Conservation (phyloP, 805 yeast genomes). For the Yarrowia porcina region DNA sequence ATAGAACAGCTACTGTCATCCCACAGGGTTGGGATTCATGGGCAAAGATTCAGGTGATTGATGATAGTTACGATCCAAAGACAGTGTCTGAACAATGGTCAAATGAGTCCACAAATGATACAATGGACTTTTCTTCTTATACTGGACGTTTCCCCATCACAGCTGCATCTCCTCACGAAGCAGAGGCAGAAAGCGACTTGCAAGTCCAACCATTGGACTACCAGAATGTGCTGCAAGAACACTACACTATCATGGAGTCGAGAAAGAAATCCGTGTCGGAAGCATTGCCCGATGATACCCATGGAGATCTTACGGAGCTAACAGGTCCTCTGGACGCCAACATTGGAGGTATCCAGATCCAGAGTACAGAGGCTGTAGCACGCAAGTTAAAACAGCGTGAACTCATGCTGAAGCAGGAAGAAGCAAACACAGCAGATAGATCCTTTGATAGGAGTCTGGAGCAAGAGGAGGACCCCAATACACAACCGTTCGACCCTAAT, state of each 20-base stretch:
- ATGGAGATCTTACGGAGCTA: constrained; percentile 5
- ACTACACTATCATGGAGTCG: constrained; percentile 28
- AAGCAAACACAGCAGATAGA: constrained; percentile 28
- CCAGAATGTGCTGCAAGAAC: constrained; percentile 31
- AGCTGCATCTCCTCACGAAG: neutral
- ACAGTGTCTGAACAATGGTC: constrained; percentile 33
- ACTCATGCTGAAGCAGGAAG: constrained; percentile 26
- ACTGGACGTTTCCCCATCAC: neutral
- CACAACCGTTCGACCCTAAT: constrained; percentile 17
- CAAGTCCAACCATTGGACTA: constrained; percentile 28
- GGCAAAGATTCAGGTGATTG: constrained; percentile 35
- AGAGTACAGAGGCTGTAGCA: constrained; percentile 31
- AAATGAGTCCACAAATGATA: constrained; percentile 4
- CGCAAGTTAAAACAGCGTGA: constrained; percentile 31
- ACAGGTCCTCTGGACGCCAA: constrained; percentile 26
- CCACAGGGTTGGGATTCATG: constrained; percentile 41
- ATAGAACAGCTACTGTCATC: constrained; percentile 30
- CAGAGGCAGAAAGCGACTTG: neutral
- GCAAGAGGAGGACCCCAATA: constrained; percentile 26
- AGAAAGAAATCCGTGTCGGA: constrained; percentile 1
- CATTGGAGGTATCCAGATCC: constrained; percentile 34
- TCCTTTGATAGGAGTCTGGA: constrained; percentile 27
- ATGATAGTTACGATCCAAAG: constrained; percentile 31
- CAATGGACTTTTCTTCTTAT: neutral
- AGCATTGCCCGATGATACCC: neutral